phyloP scores from a whole-genome alignment of 148 eudicot species.

The Vaccinium darrowii region DNA sequence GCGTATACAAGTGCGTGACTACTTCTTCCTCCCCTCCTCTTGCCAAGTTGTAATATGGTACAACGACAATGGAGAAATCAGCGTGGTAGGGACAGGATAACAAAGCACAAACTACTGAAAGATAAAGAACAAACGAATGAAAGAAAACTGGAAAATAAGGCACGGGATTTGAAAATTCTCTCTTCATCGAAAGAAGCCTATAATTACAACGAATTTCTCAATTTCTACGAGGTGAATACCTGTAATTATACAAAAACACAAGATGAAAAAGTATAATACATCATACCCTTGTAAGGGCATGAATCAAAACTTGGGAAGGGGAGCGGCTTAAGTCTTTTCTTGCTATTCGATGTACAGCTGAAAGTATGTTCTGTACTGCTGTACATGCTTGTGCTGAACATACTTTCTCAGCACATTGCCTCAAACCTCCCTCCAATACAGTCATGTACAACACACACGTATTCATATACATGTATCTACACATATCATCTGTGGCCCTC shows the following conservation, averaged over 20 bases:
- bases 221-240: not conserved
- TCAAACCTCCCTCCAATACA: not conserved
- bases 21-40: not conserved
- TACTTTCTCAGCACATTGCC: not conserved
- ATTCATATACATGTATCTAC: not conserved
- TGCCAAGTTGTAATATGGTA: no score
- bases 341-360: not conserved
- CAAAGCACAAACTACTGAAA: not conserved
- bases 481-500: not conserved
- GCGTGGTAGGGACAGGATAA: not conserved
- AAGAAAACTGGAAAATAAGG: not conserved
- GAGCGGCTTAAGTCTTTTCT: not conserved
- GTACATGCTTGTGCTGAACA: not conserved
- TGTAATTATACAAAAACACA: not conserved
- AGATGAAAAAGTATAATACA: not conserved
- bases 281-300: not conserved
- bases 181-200: not conserved
- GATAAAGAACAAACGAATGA: not conserved
- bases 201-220: slow-evolving; percentile 8
- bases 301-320: slow-evolving; percentile 4
- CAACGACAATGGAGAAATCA: not conserved
- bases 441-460: not conserved
- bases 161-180: not conserved
- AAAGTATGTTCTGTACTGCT: slow-evolving; percentile 1
- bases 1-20: not conserved